Percentiles rank a stretch among this genome's conserved stretches.
Conservation (phyloP, 2,329 filamentous ascomycete species). For the Trichoderma brevicompactum region DNA sequence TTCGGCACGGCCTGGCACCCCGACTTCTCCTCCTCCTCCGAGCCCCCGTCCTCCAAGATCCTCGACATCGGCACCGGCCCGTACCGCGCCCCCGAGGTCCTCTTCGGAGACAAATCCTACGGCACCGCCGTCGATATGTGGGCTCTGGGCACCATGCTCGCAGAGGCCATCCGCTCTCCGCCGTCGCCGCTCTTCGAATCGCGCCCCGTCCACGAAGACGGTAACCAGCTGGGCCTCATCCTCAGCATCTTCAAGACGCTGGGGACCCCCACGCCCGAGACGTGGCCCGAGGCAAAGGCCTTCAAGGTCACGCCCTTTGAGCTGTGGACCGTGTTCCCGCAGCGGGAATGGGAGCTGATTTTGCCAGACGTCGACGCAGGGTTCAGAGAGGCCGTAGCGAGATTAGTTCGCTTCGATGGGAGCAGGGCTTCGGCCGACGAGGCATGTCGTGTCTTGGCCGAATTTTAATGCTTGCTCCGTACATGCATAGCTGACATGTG, state of each 20-base stretch:
- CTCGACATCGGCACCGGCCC: constrained; percentile 92
- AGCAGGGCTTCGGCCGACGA: constrained; percentile 66
- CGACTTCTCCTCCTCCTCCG: constrained; percentile 58
- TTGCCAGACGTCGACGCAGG: constrained; percentile 62
- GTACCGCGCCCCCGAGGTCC: constrained; percentile 86
- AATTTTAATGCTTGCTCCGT: not conserved
- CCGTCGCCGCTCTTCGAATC: constrained; percentile 78
- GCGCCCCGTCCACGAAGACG: constrained; percentile 71
- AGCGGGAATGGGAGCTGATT: constrained; percentile 69
- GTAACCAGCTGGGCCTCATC: constrained; percentile 89
- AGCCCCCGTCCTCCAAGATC: constrained; percentile 74
- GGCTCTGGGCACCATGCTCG: constrained; percentile 82
- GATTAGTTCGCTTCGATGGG: constrained; percentile 74
- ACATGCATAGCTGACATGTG: constrained; percentile 2
- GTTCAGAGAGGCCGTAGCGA: constrained; percentile 68
- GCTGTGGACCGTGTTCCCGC: constrained; percentile 78
- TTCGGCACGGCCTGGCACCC: constrained; percentile 92
- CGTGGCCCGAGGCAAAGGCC: constrained; percentile 77
- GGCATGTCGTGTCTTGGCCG: constrained; percentile 36
- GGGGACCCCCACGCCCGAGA: constrained; percentile 78
- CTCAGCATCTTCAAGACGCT: constrained; percentile 90
- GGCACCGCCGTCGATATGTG: constrained; percentile 80
- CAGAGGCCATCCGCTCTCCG: constrained; percentile 66
- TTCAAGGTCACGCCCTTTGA: constrained; percentile 83
- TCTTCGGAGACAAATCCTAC: constrained; percentile 83